phyloP scores from a whole-genome alignment of 495 filamentous ascomycete genomes.

The Cercophora sp. region DNA sequence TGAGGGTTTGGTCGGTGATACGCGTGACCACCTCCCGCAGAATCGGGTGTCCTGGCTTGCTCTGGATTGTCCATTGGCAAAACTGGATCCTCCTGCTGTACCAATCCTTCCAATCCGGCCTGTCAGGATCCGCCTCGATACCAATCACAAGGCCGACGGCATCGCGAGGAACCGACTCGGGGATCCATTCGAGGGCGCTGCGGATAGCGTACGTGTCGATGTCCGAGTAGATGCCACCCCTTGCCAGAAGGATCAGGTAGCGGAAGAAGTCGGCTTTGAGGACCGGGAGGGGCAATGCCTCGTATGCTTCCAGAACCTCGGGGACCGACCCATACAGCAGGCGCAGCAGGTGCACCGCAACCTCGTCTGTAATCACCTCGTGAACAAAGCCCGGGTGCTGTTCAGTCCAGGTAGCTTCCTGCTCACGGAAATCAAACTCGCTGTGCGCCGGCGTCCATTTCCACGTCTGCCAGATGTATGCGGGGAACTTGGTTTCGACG shows the following conservation, averaged over 20 bases:
- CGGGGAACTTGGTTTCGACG: conserved; percentile 80
- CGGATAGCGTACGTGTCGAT: conserved; percentile 88
- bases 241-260: conserved; percentile 88
- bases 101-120: conserved; percentile 90
- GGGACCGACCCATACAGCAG: conserved; percentile 86
- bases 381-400: conserved; percentile 89
- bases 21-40: conserved; percentile 81
- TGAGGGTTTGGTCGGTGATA: conserved; percentile 77
- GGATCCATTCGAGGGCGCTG: conserved; percentile 84
- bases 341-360: conserved; percentile 73
- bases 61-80: conserved; percentile 98
- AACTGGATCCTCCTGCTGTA: conserved; percentile 95
- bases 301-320: conserved; percentile 89
- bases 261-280: conserved; percentile 98
- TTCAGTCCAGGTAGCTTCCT: conserved; percentile 89
- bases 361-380: conserved; percentile 91
- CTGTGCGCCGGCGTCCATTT: conserved; percentile 80
- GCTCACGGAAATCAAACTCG: conserved; percentile 72
- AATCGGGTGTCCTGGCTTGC: conserved; percentile 91
- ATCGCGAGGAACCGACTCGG: conserved; percentile 66
- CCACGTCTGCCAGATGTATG: conserved; percentile 99
- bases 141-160: conserved; percentile 83
- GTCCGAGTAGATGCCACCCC: conserved; percentile 93
- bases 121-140: conserved; percentile 93
- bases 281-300: conserved; percentile 76